Evolutionary conservation across 2,329 filamentous ascomycete genomes (phyloP), one percentile per base, ranked within the genome.

Genomic region (Zalaria obscura): DNA sequence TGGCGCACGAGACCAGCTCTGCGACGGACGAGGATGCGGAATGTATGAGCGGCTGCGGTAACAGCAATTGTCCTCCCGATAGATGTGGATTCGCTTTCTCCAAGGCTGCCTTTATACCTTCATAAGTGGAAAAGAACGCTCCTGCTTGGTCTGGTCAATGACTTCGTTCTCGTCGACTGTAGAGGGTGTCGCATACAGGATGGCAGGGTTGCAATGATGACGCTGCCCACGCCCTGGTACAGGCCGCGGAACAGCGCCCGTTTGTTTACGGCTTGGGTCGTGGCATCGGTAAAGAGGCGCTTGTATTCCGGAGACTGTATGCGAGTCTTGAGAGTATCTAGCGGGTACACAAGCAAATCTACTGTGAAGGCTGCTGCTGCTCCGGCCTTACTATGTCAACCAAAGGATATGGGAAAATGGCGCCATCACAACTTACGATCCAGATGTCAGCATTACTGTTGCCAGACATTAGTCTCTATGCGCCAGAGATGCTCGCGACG

Each of bases 101-200:
- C 2, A 93, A 68, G 3, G 74, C 59, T 3, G 66, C 63, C 60
- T 93, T 93, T 18, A 78, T 69, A 36, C 71, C 76, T 63, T 94
- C 87, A 59, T 94, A 94, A 1, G 83, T 88, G 2, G 83, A 87
- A 62, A 94, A 94, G 67, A 94, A 94, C 7, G 85, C 71, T 45
- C 85, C 86, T 40, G 86, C 83, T 82, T 49, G 39, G 11, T 7
- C 18, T 18, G 34, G 36, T 59, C 41, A 56, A 50, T 25, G n/a
- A 5, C 35, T 34, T 8, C 25, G 35, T 28, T 32, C n/a, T 39
- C 6, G 25, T 25, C 38, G 31, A 35, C 4, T 7, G 18, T 5
- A 10, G 8, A n/a, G 40, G 18, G 26, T 31, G 32, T 11, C 50
- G 40, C 63, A 46, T 59, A 84, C 81, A 84, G 42, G 83, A 83